These are phyloP conservation scores for Saccharomyces pastorianus DNA, from an alignment of 1,139 yeast genomes.

Conservation along the genomic window DNA sequence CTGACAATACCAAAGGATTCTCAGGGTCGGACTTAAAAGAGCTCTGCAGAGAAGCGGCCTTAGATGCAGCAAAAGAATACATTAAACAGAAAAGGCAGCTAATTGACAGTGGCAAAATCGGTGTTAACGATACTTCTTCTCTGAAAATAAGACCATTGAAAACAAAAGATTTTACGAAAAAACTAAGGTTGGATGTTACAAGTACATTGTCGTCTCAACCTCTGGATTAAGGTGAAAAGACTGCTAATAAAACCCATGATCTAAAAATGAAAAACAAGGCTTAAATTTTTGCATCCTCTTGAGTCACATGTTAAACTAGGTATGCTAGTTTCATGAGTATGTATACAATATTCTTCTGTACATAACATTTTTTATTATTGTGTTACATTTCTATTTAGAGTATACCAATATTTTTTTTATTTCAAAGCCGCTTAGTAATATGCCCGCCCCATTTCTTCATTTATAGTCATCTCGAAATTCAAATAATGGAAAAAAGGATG, in stretches of 20 bases:
- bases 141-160: conserved; percentile 25
- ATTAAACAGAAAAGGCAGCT: conserved; percentile 39
- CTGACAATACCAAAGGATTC: conserved; percentile 58
- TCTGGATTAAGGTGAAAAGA: conserved; percentile 41
- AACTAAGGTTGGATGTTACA: background rate
- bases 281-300: background rate
- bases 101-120: conserved; percentile 6
- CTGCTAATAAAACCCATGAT: conserved; percentile 47
- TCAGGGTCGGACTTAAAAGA: conserved; percentile 92
- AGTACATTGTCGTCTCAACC: background rate
- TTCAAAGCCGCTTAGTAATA: background rate
- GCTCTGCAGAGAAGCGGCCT: conserved; percentile 87
- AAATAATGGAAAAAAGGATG: background rate
- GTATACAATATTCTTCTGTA: background rate
- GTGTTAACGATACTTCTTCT: conserved; percentile 3
- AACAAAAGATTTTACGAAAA: conserved; percentile 22
- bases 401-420: background rate
- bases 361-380: background rate
- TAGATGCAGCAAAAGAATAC: conserved; percentile 80
- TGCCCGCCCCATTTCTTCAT: background rate
- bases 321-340: background rate
- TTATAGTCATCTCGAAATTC: background rate
- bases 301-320: background rate
- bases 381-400: background rate
- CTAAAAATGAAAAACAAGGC: conserved; percentile 55